Percentiles rank a stretch among this genome's conserved stretches.
Evolutionary conservation across 2,329 filamentous ascomycete species (phyloP).

Genomic region (Aspergillus pseudonomiae): DNA sequence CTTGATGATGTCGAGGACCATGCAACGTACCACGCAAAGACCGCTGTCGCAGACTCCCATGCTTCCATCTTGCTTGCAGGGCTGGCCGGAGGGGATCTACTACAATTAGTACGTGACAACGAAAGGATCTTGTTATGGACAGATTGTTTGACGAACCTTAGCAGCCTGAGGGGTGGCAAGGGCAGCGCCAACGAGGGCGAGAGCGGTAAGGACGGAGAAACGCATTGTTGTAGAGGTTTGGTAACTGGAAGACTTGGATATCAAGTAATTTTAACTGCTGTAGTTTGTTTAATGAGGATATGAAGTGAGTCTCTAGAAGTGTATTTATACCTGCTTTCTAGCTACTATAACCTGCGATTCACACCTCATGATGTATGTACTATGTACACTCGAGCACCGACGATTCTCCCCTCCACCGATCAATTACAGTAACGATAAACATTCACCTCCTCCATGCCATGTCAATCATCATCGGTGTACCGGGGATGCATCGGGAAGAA

Average conservation of each 20-base stretch:
- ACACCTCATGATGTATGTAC: background rate
- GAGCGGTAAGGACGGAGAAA: background rate
- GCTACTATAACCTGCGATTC: background rate
- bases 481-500: background rate
- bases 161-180: background rate
- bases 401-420: background rate
- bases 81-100: background rate
- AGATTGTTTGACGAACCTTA: background rate
- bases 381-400: background rate
- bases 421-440: background rate
- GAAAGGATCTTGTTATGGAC: background rate
- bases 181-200: background rate
- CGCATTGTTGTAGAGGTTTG: background rate
- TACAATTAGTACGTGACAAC: background rate
- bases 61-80: constrained; percentile 1
- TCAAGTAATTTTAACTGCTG: background rate
- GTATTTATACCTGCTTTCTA: background rate
- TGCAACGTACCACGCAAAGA: background rate
- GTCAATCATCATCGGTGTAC: background rate
- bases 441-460: background rate
- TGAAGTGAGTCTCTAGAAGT: background rate
- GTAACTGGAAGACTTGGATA: background rate
- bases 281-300: background rate
- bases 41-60: background rate
- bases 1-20: background rate